phyloP scores from a whole-genome alignment of 2,329 filamentous ascomycete species.

The Colletotrichum horii region DNA sequence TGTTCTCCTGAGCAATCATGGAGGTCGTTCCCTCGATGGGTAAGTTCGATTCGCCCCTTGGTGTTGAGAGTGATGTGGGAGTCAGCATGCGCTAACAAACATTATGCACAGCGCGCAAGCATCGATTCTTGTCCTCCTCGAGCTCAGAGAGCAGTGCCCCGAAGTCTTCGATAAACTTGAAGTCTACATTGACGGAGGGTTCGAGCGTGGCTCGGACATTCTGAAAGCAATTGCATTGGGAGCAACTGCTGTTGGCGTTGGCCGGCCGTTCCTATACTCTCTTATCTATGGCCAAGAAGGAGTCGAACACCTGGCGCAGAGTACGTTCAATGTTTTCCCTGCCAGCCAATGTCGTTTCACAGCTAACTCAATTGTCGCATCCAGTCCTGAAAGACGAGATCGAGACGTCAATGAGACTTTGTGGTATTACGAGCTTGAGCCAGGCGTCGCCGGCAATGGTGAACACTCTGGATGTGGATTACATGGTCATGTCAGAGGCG shows the following conservation, averaged over 20 bases:
- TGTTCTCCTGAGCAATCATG: constrained; percentile 75
- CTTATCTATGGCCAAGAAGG: constrained; percentile 45
- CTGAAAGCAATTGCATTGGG: constrained; percentile 74
- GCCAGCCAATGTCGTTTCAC: fast-evolving
- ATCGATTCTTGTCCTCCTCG: constrained; percentile 20
- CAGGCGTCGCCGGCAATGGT: constrained; percentile 31
- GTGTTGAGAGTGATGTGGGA: neutral
- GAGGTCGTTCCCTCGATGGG: constrained; percentile 60
- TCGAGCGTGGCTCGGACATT: constrained; percentile 69
- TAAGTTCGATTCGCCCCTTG: neutral
- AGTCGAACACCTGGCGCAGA: constrained; percentile 45
- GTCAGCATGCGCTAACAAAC: constrained; percentile 57
- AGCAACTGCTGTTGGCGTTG: constrained; percentile 68
- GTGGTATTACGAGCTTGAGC: constrained; percentile 31
- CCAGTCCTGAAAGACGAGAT: constrained; percentile 32
- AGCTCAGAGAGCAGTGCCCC: constrained; percentile 55
- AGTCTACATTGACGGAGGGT: constrained; percentile 69
- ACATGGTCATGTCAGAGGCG: constrained; percentile 28
- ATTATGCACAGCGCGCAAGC: constrained; percentile 33
- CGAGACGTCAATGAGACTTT: constrained; percentile 32
- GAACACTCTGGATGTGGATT: constrained; percentile 35
- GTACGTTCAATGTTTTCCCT: neutral
- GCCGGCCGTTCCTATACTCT: constrained; percentile 67
- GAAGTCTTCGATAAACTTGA: constrained; percentile 32
- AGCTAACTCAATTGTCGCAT: neutral